Conservation (phyloP, 768 basidiomycete genomes). For the Phylloporus sp. region DNA sequence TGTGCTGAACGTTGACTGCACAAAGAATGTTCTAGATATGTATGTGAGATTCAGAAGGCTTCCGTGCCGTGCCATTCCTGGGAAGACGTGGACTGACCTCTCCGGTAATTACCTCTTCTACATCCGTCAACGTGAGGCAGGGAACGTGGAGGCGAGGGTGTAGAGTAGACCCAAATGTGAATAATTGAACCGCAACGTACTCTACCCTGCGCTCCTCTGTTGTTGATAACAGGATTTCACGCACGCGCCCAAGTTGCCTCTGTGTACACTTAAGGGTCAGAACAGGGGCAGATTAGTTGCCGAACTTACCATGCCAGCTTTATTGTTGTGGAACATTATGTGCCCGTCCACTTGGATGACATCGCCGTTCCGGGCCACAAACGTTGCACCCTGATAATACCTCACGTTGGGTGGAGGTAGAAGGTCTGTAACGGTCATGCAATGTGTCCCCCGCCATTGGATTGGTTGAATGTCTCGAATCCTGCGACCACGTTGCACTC, state of each 20-base stretch:
- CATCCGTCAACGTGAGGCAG: neutral
- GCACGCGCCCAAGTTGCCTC: neutral
- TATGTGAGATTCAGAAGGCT: neutral
- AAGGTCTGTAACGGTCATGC: too few relatives aligned
- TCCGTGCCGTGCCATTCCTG: too few relatives aligned
- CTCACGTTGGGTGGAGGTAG: too few relatives aligned
- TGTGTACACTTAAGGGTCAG: too few relatives aligned
- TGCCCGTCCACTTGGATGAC: too few relatives aligned
- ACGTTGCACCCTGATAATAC: too few relatives aligned
- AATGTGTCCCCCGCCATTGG: too few relatives aligned
- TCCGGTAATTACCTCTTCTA: neutral
- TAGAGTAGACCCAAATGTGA: neutral
- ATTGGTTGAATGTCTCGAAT: too few relatives aligned
- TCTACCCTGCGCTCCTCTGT: neutral
- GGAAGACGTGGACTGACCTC: too few relatives aligned
- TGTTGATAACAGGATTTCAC: neutral
- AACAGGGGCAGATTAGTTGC: neutral
- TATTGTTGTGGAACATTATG: neutral
- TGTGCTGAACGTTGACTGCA: constrained; percentile 4
- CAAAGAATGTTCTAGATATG: constrained; percentile 4
- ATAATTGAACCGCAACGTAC: constrained; percentile 1
- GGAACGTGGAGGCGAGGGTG: constrained; percentile 2
- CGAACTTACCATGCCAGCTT: neutral
- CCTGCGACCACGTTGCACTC: too few relatives aligned
- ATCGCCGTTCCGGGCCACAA: too few relatives aligned